Base-by-base conservation (phyloP, 257 asterid species). In the Petunia axillaris region DNA sequence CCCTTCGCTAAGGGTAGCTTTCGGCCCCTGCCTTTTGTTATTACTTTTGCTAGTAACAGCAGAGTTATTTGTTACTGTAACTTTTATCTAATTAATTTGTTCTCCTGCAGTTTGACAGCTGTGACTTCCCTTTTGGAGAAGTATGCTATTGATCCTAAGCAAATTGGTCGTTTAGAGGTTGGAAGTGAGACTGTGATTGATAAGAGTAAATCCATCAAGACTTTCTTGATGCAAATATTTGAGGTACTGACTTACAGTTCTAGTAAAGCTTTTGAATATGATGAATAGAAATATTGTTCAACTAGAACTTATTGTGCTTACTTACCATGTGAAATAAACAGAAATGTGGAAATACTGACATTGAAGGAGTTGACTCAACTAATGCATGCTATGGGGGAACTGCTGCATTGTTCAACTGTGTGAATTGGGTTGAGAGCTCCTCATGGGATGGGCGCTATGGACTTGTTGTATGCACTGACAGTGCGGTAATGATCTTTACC, bases 361-460 rank as follows among this genome's bases (percentile, higher is more conserved):
- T 96, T 76, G 99, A 96, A 93, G 99, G 99, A 13, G 98, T 96
- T 55, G 99, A 96, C 88, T 96, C 99, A 35, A 87, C 92, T 84
- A 96, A 94, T 79, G 99, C 99, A 38, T 96, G 99, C 89, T 96
- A 96, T 68, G 99, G 99, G 8, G 99, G 99, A 58, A 96, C 99
- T 52, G 99, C 99, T 67, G 99, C 99, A 43, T 86, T 96, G 63
- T 83, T 96, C 53, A 96, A 96, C 89, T 96, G 99, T 80, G 93
- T 94, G 82, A 96, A 96, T 80, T 96, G 98, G 99, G 98, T 94
- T 55, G 99, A 96, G 84, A 96, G 99, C 75, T 90, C 87, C 78
- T 96, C 99, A 38, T 96, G 99, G 99, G 99, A 96, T 86, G 99
- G 99, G 68, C 91, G 99, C 84, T 96, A 92, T 85, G 99, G 99